A percentile compares a stretch with the other conserved stretches of the same genome.
Conservation (phyloP, 805 yeast species). For the Myxozyma sirexii region DNA sequence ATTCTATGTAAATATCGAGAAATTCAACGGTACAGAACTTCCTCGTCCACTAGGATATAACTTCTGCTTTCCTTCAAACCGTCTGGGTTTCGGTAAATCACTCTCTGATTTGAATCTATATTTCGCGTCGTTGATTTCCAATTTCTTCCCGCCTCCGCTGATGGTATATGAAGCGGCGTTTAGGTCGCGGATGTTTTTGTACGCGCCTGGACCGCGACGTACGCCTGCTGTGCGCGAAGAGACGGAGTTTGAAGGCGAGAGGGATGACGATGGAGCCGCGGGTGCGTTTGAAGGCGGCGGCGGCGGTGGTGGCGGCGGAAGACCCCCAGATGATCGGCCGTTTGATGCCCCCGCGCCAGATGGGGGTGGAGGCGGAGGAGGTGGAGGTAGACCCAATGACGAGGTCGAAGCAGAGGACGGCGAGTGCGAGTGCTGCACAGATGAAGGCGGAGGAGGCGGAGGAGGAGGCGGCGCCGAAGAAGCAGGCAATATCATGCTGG, state of each 20-base stretch:
- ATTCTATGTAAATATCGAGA: slow-evolving; percentile 45
- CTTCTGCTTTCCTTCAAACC: slow-evolving; percentile 69
- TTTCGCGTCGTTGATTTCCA: slow-evolving; percentile 69
- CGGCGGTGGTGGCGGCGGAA: slow-evolving; percentile 39
- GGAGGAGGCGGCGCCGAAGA: slow-evolving; percentile 32
- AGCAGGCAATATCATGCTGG: slow-evolving; percentile 15
- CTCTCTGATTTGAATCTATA: slow-evolving; percentile 67
- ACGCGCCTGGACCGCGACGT: slow-evolving; percentile 20
- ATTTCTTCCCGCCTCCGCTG: slow-evolving; percentile 35
- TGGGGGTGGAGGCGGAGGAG: slow-evolving; percentile 42
- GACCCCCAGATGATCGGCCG: slow-evolving; percentile 22
- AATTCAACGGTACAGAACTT: slow-evolving; percentile 80
- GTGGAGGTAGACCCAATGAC: slow-evolving; percentile 25
- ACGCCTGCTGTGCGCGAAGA: slow-evolving; percentile 10
- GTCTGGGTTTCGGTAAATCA: slow-evolving; percentile 86
- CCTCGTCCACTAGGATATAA: slow-evolving; percentile 96
- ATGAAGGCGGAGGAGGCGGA: slow-evolving; percentile 43
- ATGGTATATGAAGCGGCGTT: slow-evolving; percentile 70
- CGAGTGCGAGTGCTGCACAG: slow-evolving; percentile 22
- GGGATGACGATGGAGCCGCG: slow-evolving; percentile 4
- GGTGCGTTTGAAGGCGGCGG: slow-evolving; percentile 39
- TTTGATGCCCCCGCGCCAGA: slow-evolving; percentile 42
- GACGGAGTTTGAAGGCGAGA: slow-evolving; percentile 16
- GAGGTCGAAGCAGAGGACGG: slow-evolving; percentile 2
- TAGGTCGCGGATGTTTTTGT: slow-evolving; percentile 56